phyloP scores from a whole-genome alignment of 202 grass and related monocot genomes.

The Setaria viridis region DNA sequence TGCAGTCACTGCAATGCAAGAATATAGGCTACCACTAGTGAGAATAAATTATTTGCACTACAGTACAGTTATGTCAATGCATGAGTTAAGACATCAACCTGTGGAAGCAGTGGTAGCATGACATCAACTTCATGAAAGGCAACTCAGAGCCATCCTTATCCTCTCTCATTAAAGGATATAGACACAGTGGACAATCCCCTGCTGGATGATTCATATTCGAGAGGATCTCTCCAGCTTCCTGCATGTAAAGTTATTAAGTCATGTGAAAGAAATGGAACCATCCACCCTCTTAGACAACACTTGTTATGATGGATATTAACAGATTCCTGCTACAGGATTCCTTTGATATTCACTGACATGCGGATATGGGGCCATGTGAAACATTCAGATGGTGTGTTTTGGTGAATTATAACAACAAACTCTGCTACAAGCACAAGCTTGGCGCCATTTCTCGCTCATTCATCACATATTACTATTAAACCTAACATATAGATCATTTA shows the following conservation, averaged over 20 bases:
- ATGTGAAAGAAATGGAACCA: slow-evolving; percentile 31
- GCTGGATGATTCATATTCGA: slow-evolving; percentile 97
- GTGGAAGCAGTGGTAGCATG: slow-evolving; percentile 97
- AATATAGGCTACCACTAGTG: slow-evolving; percentile 27
- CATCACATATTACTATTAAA: neutral
- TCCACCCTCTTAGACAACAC: slow-evolving; percentile 18
- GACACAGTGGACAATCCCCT: slow-evolving; percentile 89
- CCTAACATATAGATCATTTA: neutral
- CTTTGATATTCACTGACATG: neutral
- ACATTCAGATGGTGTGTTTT: neutral
- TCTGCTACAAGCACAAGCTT: neutral
- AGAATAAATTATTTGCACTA: slow-evolving; percentile 18
- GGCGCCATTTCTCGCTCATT: neutral
- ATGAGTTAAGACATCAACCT: slow-evolving; percentile 55
- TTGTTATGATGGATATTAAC: neutral
- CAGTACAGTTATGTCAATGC: slow-evolving; percentile 16
- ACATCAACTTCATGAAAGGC: slow-evolving; percentile 98
- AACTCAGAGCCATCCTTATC: slow-evolving; percentile 54
- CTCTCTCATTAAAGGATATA: slow-evolving; percentile 77
- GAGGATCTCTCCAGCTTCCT: slow-evolving; percentile 89
- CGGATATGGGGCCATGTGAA: neutral
- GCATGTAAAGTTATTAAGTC: slow-evolving; percentile 47
- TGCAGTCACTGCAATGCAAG: slow-evolving; percentile 74
- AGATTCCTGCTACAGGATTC: neutral
- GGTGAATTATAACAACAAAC: neutral